Evolutionary conservation across 2,329 filamentous ascomycete species (phyloP), one percentile per base, ranked within the genome.

Genomic region (Colletotrichum sp.): DNA sequence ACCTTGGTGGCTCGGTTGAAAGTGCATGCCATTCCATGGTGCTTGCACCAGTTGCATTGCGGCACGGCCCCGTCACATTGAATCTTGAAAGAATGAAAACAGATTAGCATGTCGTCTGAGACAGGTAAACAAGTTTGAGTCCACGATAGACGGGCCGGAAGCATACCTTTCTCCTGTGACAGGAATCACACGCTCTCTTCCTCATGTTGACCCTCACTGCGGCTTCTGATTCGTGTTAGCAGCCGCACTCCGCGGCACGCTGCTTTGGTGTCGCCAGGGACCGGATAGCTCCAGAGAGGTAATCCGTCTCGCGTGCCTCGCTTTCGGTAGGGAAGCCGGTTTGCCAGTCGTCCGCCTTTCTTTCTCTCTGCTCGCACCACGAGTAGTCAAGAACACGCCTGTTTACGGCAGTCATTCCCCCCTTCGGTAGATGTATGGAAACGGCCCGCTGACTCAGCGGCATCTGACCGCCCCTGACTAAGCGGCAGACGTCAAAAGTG

Each of bases 1-100:
- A 70, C 61, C 52, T 76, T 71, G 43, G 74, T 64, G 28, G 69
- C 71, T 36, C 76, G 43, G 58, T 71, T 83, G 78, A 88, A 89
- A 9, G 86, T 89, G 79, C 88, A 90, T 21, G 83, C 79, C 24
- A 87, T 82, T 69, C 83, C 80, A 76, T 89, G 88, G 79, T 89
- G 86, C 65, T 82, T 83, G 78, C 88, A 89, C 87, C 87, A 89
- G 79, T 89, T 86, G 80, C 88, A 89, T 64, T 84, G 82, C 5
- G 86, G 85, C 12, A 82, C 74, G 18, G 82, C 82, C 4, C 82
- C 83, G 78, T 88, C 88, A 76, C 88, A 90, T 83, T 89, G 88
- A 74, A 90, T 90, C 87, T 89, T 69, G 18, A 26, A 28, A 72
- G 36, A 12, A 59, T 28, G 24, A 65, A 69, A 14, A 48, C 68